These are phyloP conservation scores for Naematelia encephala DNA, from an alignment of 768 basidiomycete species.

Conservation along the genomic window DNA sequence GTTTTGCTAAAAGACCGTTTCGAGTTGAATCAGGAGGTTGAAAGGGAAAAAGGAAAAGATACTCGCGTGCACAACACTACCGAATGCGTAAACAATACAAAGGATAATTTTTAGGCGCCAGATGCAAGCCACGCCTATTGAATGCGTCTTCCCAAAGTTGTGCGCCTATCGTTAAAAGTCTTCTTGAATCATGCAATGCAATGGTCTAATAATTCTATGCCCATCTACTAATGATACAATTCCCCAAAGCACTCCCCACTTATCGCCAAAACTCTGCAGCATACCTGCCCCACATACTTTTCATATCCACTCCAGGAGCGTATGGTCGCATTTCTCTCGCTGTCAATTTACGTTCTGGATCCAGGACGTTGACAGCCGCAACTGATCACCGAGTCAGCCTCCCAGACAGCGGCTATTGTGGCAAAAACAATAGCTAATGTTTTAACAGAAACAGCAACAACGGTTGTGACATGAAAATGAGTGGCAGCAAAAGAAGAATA, in stretches of 20 bases:
- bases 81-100: background rate
- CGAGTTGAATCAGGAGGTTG: background rate
- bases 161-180: too few relatives aligned
- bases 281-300: conserved; percentile 43
- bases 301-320: conserved; percentile 35
- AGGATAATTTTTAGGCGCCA: background rate
- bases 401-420: background rate
- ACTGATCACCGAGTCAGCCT: conserved; percentile 18
- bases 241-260: background rate
- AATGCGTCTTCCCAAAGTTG: background rate
- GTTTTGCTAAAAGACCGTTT: background rate
- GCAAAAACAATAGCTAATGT: too few relatives aligned
- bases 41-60: background rate
- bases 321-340: conserved; percentile 34
- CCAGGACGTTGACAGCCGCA: conserved; percentile 41
- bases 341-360: conserved; percentile 24
- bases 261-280: conserved; percentile 37
- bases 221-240: background rate
- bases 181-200: too few relatives aligned
- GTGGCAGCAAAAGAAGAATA: too few relatives aligned
- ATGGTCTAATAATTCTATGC: too few relatives aligned
- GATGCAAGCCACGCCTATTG: too few relatives aligned
- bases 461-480: too few relatives aligned
- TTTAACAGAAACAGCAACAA: too few relatives aligned
- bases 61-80: background rate